Base-by-base conservation (phyloP, 2,329 filamentous ascomycete genomes). In the Fusarium sacchari region DNA sequence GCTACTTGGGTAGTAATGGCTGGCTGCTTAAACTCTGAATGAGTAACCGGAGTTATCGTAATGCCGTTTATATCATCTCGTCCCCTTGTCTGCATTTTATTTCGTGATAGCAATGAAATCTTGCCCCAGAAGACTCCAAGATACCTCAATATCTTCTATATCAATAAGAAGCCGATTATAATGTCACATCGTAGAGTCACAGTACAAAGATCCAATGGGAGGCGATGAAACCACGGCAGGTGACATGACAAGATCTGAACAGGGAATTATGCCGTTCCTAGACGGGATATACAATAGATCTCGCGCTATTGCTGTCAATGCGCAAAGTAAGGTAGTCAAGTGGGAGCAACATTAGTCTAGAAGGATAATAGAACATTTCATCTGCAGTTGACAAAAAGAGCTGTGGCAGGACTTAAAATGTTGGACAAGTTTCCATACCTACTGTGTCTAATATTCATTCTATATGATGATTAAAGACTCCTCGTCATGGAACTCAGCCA, bases 1-100 rank as follows among this genome's bases (percentile, higher is more conserved):
- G n/a, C n/a, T n/a, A n/a, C n/a, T n/a, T n/a, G n/a, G n/a, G n/a
- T n/a, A n/a, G n/a, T n/a, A n/a, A n/a, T n/a, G n/a, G n/a, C n/a
- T n/a, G 22, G 15, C 46, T 49, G 17, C 9, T 6, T 22, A 10
- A 7, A 22, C 26, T 30, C 26, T 9, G 14, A 30, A 12, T 17
- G 26, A 8, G 20, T 26, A 11, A 17, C 13, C 10, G 4, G 5
- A 0, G 22, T 5, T 24, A 10, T 24, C 4, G 4, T 3, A 28
- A 13, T 6, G 10, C n/a, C 10, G 10, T 28, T 28, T 22, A 20
- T 22, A 4, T 22, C 5, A 22, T 28, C 6, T 22, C 22, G 28
- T 15, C 15, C 17, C 0, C 4, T 28, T 46, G 5, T n/a, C 4
- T 8, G 14, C 18, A 14, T 18, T 7, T 24, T 6, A 32, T 32